phyloP scores from a whole-genome alignment of 2,329 filamentous ascomycete species.

The Elsinoe fawcettii region DNA sequence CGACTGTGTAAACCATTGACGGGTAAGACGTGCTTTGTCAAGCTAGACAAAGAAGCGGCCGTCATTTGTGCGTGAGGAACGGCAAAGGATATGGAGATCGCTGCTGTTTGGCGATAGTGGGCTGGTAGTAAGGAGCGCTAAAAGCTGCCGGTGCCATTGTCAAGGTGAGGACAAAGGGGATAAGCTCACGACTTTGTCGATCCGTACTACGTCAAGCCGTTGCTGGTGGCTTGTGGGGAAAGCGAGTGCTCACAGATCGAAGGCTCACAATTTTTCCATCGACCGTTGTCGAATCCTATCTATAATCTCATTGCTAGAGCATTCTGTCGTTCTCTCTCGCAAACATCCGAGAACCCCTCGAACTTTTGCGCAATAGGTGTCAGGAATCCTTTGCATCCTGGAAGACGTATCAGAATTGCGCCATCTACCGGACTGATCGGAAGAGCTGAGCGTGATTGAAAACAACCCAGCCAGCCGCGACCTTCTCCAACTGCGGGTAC shows the following conservation, averaged over 20 bases:
- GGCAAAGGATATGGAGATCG: not conserved
- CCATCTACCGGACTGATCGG: not conserved
- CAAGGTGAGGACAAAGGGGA: not conserved
- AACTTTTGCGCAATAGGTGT: not conserved
- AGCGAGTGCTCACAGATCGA: not conserved
- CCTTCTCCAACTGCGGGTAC: not conserved
- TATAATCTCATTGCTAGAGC: not conserved
- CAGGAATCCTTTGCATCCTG: not conserved
- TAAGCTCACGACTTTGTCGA: not conserved
- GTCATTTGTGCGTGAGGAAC: conserved; percentile 9
- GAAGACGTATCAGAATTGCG: not conserved
- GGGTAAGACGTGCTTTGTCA: not conserved
- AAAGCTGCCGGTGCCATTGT: conserved; percentile 2
- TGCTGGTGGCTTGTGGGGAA: conserved; percentile 10
- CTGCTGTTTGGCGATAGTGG: not conserved
- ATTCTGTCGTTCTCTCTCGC: not conserved
- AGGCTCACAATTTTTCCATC: not conserved
- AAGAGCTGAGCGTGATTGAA: conserved; percentile 2
- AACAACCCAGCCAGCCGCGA: not conserved
- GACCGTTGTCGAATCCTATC: not conserved
- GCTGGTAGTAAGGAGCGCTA: conserved; percentile 5
- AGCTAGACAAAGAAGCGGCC: not conserved
- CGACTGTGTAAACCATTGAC: not conserved
- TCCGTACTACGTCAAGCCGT: conserved; percentile 12
- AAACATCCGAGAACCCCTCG: not conserved